Evolutionary conservation across 305 asterid genomes (phyloP).

Genomic region (Fraxinus sp.): DNA sequence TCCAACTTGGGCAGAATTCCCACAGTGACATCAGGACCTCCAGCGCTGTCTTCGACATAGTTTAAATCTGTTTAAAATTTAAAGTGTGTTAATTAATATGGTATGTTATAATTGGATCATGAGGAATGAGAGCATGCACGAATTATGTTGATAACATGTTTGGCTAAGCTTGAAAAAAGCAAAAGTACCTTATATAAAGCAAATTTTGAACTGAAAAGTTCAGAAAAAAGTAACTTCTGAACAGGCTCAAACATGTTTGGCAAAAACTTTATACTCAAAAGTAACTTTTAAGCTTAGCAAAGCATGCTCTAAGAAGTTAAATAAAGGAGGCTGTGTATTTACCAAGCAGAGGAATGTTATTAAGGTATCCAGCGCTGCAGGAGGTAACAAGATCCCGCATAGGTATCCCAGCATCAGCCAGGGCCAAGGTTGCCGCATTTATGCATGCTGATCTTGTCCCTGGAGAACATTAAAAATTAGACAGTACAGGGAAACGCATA

Average conservation of each 20-base stretch:
- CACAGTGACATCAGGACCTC: constrained; percentile 96
- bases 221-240: background rate
- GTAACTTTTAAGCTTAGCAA: background rate
- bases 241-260: background rate
- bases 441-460: constrained; percentile 99
- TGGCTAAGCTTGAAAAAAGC: background rate
- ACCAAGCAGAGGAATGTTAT: constrained; percentile 87
- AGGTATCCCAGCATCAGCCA: constrained; percentile 98
- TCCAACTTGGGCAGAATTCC: constrained; percentile 88
- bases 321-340: constrained; percentile 20
- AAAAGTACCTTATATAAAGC: background rate
- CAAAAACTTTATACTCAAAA: background rate
- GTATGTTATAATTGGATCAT: background rate
- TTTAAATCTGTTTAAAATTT: constrained; percentile 60
- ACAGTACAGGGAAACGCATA: background rate
- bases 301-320: background rate
- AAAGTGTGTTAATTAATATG: constrained; percentile 2
- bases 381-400: constrained; percentile 95
- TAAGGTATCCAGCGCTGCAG: constrained; percentile 83
- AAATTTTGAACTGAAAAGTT: background rate
- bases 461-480: constrained; percentile 29
- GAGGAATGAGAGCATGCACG: constrained; percentile 3
- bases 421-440: constrained; percentile 97
- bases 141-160: background rate
- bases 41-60: constrained; percentile 94